Evolutionary conservation across 768 basidiomycete genomes (phyloP), one percentile per base, ranked within the genome.

Genomic region (Infundibulicybe gibba): DNA sequence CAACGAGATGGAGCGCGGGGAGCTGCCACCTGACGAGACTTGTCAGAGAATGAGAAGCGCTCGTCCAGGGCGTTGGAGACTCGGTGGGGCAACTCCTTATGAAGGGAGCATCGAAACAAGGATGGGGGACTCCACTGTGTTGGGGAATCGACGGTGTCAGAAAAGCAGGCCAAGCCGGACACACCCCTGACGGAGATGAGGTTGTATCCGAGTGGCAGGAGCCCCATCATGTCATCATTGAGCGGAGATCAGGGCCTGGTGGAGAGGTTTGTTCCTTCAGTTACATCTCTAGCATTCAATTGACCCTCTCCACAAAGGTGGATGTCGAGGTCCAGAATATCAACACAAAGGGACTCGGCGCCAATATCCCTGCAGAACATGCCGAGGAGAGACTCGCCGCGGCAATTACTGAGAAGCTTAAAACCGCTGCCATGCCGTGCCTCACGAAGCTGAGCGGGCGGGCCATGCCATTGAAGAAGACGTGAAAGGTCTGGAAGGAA

Each of bases 141-240:
- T 33, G 16, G 42, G 44, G 25, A 21, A 13, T 21, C 35, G 6
- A 45, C 44, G 33, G 14, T 35, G 2, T 33, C 25, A 32, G 54
- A 41, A 19, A 17, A 17, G 12, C 44, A 30, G 1, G 47, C 38
- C 11, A 64, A 64, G 43, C 65, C 64, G 11, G 71, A 77, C 39
- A 60, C 57, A 6, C 67, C 66, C 75, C 77, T 2, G 76, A 81
- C 49, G 76, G 78, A 14, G 61, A 52, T 1, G 73, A 66, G 37
- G 49, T 60, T 9, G 53, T 70, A 3, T 53, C 70, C 19, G 84
- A 88, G 56, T 92, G 87, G 83, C 71, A 73, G 57, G 88, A 93
- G 58, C 87, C 87, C 2, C 70, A 76, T 25, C 77, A 85, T 59
- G 70, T 71, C 30, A 61, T 93, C 39, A 68, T 90, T 25, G 90